phyloP scores from a whole-genome alignment of 441 rosid species.

The Brassica balearica region DNA sequence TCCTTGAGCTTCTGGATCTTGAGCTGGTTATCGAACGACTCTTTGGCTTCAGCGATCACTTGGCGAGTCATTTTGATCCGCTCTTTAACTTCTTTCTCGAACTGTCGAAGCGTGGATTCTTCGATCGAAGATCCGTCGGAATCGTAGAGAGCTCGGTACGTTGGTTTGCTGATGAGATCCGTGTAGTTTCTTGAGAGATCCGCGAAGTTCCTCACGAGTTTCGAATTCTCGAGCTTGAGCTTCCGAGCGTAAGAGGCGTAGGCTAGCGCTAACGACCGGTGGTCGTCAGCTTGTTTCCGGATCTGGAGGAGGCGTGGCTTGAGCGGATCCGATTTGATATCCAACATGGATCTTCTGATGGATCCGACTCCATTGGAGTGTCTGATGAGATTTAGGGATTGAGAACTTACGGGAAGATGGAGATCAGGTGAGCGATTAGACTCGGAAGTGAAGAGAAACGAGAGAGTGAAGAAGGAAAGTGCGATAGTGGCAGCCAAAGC shows the following conservation, averaged over 20 bases:
- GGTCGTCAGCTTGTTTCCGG: slow-evolving; percentile 94
- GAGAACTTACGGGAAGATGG: slow-evolving; percentile 55
- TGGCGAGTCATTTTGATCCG: slow-evolving; percentile 90
- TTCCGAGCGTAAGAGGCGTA: slow-evolving; percentile 93
- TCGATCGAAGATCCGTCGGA: slow-evolving; percentile 71
- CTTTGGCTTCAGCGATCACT: slow-evolving; percentile 89
- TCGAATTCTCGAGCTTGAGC: slow-evolving; percentile 93
- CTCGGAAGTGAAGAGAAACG: slow-evolving; percentile 62
- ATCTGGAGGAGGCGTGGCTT: slow-evolving; percentile 91
- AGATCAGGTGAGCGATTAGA: slow-evolving; percentile 52
- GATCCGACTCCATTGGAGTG: slow-evolving; percentile 55
- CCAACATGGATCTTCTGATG: slow-evolving; percentile 76
- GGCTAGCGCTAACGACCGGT: slow-evolving; percentile 74
- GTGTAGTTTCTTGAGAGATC: slow-evolving; percentile 84
- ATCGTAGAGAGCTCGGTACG: slow-evolving; percentile 60
- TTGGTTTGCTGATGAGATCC: slow-evolving; percentile 79
- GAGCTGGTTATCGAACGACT: slow-evolving; percentile 90
- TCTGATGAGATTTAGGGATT: slow-evolving; percentile 9
- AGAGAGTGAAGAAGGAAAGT: slow-evolving; percentile 57
- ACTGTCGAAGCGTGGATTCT: slow-evolving; percentile 64
- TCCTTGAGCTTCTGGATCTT: slow-evolving; percentile 95
- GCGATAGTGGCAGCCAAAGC: slow-evolving; percentile 53
- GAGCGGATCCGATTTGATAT: slow-evolving; percentile 84
- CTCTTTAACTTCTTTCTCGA: slow-evolving; percentile 98
- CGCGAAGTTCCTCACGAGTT: slow-evolving; percentile 84